Evolutionary conservation across 2,329 filamentous ascomycete genomes (phyloP), one percentile per base, ranked within the genome.

Genomic region (Alternaria arborescens): DNA sequence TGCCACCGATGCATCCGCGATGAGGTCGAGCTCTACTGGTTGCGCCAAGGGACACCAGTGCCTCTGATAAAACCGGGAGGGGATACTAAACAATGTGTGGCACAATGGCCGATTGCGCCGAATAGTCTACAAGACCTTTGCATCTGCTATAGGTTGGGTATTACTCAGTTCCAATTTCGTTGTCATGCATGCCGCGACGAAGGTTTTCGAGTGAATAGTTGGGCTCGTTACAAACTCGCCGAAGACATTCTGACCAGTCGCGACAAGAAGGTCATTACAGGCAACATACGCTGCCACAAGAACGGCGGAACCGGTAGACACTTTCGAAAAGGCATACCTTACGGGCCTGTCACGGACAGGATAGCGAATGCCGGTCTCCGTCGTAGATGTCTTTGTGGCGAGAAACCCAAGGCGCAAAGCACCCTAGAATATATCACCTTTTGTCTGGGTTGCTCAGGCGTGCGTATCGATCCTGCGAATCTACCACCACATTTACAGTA

Each of bases 11-110:
- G 55, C 12, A 58, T 58, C 32, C 32, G 34, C 4, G 55, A 53
- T 8, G 55, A 58, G 42, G 41, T 58, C 22, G 55, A 58, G 34
- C 41, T 58, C 8, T 58, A 58, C 24, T 58, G 55, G 55, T 8
- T 18, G 8, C 55, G 55, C 16, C 48, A 52, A 40, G 41, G 55
- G 18, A 46, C 24, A 47, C 11, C 22, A 5, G 6, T 22, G 4
- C 43, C 36, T 24, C 14, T 10, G 2, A n/a, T 48, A 24, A 3
- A 42, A 8, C 11, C 3, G 2, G 16, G 1, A 2, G 44, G 16
- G 5, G 34, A 38, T 38, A 38, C 34, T 14, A 48, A 22, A 2
- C 3, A 36, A 8, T 5, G 7, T 20, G 14, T 56, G 28, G 43
- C 14, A 56, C 18, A 38, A 7, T 38, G 34, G 34, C 34, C 34